Conservation (phyloP, 805 yeast species). For the Teunomyces lycoperdinae region DNA sequence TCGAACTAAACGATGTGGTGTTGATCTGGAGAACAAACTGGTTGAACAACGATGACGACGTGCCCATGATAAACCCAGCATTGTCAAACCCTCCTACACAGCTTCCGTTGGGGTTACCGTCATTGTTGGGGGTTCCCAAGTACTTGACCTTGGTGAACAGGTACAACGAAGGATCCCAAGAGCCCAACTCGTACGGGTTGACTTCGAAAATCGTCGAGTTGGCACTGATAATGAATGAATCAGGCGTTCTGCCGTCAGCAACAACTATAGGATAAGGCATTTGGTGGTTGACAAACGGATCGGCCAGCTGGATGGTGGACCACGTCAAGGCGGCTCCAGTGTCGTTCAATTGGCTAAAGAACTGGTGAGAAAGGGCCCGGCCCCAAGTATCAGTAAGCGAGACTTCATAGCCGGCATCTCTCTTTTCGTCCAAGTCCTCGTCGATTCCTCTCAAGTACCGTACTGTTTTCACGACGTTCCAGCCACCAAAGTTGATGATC, state of each 20-base stretch:
- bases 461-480: slow-evolving; percentile 60
- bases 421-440: slow-evolving; percentile 28
- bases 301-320: slow-evolving; percentile 19
- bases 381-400: slow-evolving; percentile 45
- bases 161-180: slow-evolving; percentile 27
- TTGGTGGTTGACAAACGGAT: slow-evolving; percentile 19
- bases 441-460: slow-evolving; percentile 41
- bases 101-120: slow-evolving; percentile 16
- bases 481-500: slow-evolving; percentile 65
- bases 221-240: slow-evolving; percentile 16
- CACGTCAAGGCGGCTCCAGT: slow-evolving; percentile 26
- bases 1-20: slow-evolving; percentile 12
- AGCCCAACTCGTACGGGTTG: slow-evolving; percentile 25
- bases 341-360: slow-evolving; percentile 27
- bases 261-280: slow-evolving; percentile 30
- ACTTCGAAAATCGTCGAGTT: slow-evolving; percentile 29
- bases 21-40: slow-evolving; percentile 18
- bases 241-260: slow-evolving; percentile 26
- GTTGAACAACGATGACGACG: slow-evolving; percentile 25
- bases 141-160: slow-evolving; percentile 22
- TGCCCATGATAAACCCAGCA: slow-evolving; percentile 25
- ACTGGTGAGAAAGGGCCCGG: slow-evolving; percentile 39
- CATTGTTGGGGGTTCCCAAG: slow-evolving; percentile 19
- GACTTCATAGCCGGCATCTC: slow-evolving; percentile 35
- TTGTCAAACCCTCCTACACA: slow-evolving; percentile 25